These are phyloP conservation scores for Prinsepia uniflora DNA, from an alignment of 306 rosid genomes.

Conservation along the genomic window DNA sequence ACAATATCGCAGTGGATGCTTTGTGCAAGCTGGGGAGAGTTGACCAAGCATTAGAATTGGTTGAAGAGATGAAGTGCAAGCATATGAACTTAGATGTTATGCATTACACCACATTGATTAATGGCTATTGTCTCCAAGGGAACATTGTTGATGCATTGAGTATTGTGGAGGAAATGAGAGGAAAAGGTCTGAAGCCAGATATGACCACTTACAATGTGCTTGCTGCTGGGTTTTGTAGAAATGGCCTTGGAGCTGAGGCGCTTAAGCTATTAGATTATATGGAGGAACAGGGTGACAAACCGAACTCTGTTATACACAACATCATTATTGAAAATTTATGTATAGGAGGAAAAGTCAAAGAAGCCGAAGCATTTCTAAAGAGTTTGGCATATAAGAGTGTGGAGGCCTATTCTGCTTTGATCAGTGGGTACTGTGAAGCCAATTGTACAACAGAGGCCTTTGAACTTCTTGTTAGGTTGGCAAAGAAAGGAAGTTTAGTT, in stretches of 20 bases:
- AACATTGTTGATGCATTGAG: slow-evolving; percentile 34
- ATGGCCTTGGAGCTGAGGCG: slow-evolving; percentile 38
- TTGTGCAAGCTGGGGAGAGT: slow-evolving; percentile 59
- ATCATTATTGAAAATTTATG: slow-evolving; percentile 70
- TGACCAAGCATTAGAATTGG: slow-evolving; percentile 54
- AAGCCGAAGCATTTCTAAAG: slow-evolving; percentile 51
- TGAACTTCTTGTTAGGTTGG: slow-evolving; percentile 43
- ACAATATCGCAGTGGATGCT: slow-evolving; percentile 61
- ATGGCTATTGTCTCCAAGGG: slow-evolving; percentile 54
- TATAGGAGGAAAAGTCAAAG: slow-evolving; percentile 49
- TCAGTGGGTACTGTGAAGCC: slow-evolving; percentile 70
- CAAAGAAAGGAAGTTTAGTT: slow-evolving; percentile 38
- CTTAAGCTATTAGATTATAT: slow-evolving; percentile 44
- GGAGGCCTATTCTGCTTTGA: slow-evolving; percentile 60
- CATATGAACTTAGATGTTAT: slow-evolving; percentile 47
- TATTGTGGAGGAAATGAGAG: slow-evolving; percentile 51
- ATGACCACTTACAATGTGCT: slow-evolving; percentile 62
- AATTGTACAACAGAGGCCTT: slow-evolving; percentile 38
- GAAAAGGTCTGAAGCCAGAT: slow-evolving; percentile 62
- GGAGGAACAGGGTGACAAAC: slow-evolving; percentile 50
- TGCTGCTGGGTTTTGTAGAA: slow-evolving; percentile 56
- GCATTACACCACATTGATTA: slow-evolving; percentile 76
- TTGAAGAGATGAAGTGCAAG: slow-evolving; percentile 57
- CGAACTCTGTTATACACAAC: slow-evolving; percentile 50
- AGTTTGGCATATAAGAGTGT: slow-evolving; percentile 47